phyloP scores from a whole-genome alignment of 495 filamentous ascomycete genomes.

The Achaetomiella virescens region DNA sequence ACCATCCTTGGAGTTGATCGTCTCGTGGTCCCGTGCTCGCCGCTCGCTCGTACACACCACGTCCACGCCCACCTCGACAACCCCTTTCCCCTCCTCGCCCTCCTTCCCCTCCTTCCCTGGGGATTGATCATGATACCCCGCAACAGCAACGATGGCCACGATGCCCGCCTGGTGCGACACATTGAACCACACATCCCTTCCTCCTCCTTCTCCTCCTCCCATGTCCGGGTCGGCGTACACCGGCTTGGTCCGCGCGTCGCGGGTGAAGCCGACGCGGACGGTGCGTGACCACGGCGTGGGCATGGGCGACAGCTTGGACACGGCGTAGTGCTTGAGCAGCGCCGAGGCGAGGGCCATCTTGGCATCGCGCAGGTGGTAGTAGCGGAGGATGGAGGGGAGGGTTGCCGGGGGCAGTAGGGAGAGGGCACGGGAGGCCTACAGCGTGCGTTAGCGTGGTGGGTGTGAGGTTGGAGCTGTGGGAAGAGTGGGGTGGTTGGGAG shows the following conservation, averaged over 20 bases:
- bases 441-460: too few relatives aligned
- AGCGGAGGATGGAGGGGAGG: slow-evolving; percentile 44
- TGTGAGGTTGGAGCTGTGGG: not conserved
- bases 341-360: slow-evolving; percentile 66
- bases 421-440: slow-evolving; percentile 53
- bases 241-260: slow-evolving; percentile 58
- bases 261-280: slow-evolving; percentile 48
- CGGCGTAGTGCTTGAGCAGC: slow-evolving; percentile 71
- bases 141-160: slow-evolving; percentile 50
- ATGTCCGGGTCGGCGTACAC: slow-evolving; percentile 33
- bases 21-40: slow-evolving; percentile 46
- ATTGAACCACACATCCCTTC: slow-evolving; percentile 86
- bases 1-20: slow-evolving; percentile 22
- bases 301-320: slow-evolving; percentile 51
- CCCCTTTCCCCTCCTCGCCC: not conserved
- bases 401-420: slow-evolving; percentile 49
- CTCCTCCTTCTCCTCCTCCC: slow-evolving; percentile 16
- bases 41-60: slow-evolving; percentile 72
- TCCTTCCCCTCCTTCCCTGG: too few relatives aligned
- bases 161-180: slow-evolving; percentile 82
- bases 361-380: slow-evolving; percentile 58
- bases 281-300: slow-evolving; percentile 54
- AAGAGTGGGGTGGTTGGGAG: not conserved
- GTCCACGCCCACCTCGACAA: slow-evolving; percentile 56
- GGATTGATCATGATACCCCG: not conserved